Conservation (phyloP, 352 stramenopile species). For the Peronospora farinosa region DNA sequence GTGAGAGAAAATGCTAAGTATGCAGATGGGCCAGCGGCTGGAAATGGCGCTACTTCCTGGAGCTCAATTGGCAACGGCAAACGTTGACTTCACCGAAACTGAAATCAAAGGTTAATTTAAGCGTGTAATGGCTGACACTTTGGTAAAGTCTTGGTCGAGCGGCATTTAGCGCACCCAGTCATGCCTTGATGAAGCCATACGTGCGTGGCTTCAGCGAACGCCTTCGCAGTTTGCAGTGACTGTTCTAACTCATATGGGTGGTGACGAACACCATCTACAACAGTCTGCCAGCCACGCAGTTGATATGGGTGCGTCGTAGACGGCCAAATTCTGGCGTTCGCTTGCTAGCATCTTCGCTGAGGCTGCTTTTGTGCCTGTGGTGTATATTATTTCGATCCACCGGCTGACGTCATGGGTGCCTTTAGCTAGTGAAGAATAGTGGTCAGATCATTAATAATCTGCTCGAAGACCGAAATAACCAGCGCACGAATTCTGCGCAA, state of each 20-base stretch:
- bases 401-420: not conserved
- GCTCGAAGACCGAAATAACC: not conserved
- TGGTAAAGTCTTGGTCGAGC: not conserved
- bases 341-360: constrained; percentile 16
- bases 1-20: constrained; percentile 1
- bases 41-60: not conserved
- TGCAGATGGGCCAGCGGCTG: constrained; percentile 8
- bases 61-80: not conserved
- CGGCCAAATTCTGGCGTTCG: constrained; percentile 7
- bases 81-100: not conserved
- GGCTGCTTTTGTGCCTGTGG: not conserved
- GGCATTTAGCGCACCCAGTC: constrained; percentile 1
- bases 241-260: not conserved
- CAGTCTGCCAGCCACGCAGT: constrained; percentile 5
- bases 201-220: constrained; percentile 7
- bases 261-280: not conserved
- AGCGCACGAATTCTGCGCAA: too few relatives aligned
- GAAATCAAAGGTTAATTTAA: not conserved
- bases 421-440: not conserved
- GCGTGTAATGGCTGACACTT: not conserved
- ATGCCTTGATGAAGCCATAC: not conserved
- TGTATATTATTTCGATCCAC: not conserved
- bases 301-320: constrained; percentile 10
- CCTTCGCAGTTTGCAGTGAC: not conserved
- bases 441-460: not conserved